Evolutionary conservation across 2,329 filamentous ascomycete genomes (phyloP).

Genomic region (Claviceps africana): DNA sequence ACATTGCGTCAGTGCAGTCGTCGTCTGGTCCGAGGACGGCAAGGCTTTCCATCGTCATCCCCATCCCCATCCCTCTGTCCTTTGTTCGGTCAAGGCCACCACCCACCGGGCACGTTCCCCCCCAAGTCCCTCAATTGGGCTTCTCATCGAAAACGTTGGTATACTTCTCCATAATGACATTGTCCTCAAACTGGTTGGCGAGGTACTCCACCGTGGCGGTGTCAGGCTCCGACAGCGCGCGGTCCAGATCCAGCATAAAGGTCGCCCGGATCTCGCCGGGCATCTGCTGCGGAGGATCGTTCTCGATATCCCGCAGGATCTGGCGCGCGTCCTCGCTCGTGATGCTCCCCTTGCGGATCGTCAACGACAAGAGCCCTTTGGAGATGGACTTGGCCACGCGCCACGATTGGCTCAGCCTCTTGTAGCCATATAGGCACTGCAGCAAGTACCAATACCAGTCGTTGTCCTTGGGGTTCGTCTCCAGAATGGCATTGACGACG

Average conservation of each 20-base stretch:
- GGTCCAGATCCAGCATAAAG: constrained; percentile 23
- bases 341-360: constrained; percentile 16
- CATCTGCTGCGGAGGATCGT: constrained; percentile 9
- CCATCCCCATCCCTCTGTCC: not conserved
- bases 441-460: constrained; percentile 21
- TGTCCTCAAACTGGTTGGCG: constrained; percentile 19
- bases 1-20: no score
- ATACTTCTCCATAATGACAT: constrained; percentile 21
- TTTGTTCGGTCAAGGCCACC: not conserved
- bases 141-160: constrained; percentile 10
- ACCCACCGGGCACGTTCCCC: no score
- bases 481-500: constrained; percentile 21
- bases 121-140: not conserved
- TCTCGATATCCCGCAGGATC: constrained; percentile 17
- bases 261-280: constrained; percentile 18
- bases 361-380: constrained; percentile 19
- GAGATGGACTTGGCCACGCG: constrained; percentile 18
- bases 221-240: constrained; percentile 21
- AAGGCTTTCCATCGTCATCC: not conserved
- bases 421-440: constrained; percentile 22
- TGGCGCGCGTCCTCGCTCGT: constrained; percentile 15
- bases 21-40: no score
- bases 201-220: constrained; percentile 20
- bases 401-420: constrained; percentile 18
- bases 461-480: constrained; percentile 11